These are phyloP conservation scores for Trichoderma simmonsii DNA, from an alignment of 2,329 filamentous ascomycete genomes.

Conservation along the genomic window DNA sequence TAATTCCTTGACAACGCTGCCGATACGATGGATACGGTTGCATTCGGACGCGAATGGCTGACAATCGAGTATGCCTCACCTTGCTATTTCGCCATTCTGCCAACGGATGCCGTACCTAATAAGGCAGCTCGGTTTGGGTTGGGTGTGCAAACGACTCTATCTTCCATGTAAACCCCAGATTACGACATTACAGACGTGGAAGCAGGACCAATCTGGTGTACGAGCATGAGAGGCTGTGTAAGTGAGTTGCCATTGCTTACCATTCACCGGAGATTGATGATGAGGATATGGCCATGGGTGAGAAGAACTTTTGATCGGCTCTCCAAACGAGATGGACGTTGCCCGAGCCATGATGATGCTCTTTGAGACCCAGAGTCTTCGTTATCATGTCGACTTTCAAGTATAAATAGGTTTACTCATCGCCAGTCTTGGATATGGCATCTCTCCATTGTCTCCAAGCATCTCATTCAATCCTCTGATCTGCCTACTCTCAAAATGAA, in stretches of 20 bases:
- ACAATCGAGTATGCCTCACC: not conserved
- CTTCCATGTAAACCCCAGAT: not conserved
- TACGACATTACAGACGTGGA: not conserved
- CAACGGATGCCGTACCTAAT: not conserved
- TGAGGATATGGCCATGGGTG: not conserved
- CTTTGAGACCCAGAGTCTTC: not conserved
- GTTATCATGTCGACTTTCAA: not conserved
- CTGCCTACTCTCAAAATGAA: conserved; percentile 35
- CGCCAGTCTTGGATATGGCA: not conserved
- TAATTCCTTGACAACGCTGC: not conserved
- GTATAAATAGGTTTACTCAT: not conserved
- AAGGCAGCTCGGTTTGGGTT: not conserved
- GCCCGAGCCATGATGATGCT: not conserved
- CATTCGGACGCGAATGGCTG: not conserved
- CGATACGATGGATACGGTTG: not conserved
- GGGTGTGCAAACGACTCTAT: not conserved
- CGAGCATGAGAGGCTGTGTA: not conserved
- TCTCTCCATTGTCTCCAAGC: not conserved
- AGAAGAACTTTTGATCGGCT: not conserved
- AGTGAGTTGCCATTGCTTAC: not conserved
- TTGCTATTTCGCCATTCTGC: not conserved
- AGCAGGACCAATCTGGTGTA: not conserved
- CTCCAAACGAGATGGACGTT: not conserved
- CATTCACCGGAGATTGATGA: not conserved
- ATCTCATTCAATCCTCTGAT: not conserved